Conservation (phyloP, 306 rosid species). For the Purshia tridentata region DNA sequence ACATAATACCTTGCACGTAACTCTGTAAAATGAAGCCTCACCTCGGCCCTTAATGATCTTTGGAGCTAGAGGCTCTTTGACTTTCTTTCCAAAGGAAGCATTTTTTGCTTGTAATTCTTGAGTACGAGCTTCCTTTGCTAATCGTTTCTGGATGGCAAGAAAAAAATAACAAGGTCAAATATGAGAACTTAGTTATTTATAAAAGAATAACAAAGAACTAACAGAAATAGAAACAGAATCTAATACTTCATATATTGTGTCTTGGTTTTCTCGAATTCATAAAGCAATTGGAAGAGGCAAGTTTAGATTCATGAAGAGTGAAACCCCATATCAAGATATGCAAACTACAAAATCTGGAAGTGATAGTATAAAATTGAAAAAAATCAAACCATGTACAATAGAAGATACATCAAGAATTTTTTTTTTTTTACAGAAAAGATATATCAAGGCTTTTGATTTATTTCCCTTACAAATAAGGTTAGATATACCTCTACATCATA, state of each 20-base stretch:
- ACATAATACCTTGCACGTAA: slow-evolving; percentile 76
- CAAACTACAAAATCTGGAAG: not conserved
- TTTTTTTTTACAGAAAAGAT: not conserved
- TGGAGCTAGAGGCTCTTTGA: slow-evolving; percentile 57
- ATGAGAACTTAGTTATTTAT: not conserved
- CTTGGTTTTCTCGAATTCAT: slow-evolving; percentile 5
- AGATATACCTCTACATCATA: slow-evolving; percentile 1
- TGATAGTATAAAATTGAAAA: not conserved
- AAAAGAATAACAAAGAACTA: not conserved
- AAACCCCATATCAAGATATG: not conserved
- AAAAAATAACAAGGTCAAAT: slow-evolving; percentile 15
- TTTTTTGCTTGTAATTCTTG: slow-evolving; percentile 84
- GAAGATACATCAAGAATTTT: not conserved
- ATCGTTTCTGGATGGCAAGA: slow-evolving; percentile 55
- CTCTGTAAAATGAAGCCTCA: slow-evolving; percentile 92
- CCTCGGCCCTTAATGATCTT: slow-evolving; percentile 80
- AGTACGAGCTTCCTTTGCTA: slow-evolving; percentile 83
- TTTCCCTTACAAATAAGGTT: slow-evolving; percentile 9
- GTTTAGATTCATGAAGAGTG: not conserved
- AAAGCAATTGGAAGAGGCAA: not conserved
- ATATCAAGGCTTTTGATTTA: not conserved
- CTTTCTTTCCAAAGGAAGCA: slow-evolving; percentile 78
- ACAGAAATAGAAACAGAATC: not conserved
- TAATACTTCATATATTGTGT: not conserved
- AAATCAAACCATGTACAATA: slow-evolving; percentile 4